A percentile compares a stretch with the other conserved stretches of the same genome.
These are phyloP conservation scores for Ensete ventricosum DNA, from an alignment of 176 grass and related monocot species.

Conservation along the genomic window DNA sequence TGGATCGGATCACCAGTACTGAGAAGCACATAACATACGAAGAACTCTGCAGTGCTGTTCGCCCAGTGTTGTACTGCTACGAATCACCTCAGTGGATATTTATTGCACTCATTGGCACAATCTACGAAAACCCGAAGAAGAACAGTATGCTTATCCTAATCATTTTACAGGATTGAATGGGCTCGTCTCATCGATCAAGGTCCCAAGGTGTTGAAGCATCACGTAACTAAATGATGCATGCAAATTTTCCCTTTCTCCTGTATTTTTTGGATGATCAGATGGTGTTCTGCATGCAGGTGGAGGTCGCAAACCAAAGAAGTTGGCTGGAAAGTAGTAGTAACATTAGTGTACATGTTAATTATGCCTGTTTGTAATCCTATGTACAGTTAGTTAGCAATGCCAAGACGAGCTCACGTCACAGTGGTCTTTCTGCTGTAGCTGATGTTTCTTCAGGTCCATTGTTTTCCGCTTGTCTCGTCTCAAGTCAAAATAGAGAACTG, in stretches of 20 bases:
- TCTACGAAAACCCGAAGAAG: conserved; percentile 56
- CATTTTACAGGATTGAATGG: conserved; percentile 61
- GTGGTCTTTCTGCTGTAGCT: too few species aligned
- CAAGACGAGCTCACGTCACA: too few species aligned
- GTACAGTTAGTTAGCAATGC: too few species aligned
- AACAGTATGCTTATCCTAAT: conserved; percentile 44
- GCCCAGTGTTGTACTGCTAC: conserved; percentile 35
- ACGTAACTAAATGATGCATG: not conserved
- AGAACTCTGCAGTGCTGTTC: conserved; percentile 59
- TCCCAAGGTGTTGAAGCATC: conserved; percentile 37
- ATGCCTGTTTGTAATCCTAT: not conserved
- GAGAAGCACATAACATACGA: conserved; percentile 59
- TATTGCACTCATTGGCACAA: conserved; percentile 55
- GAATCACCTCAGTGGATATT: not conserved
- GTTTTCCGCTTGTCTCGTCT: too few species aligned
- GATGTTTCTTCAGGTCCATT: too few species aligned
- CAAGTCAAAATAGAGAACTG: too few species aligned
- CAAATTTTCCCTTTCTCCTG: too few species aligned
- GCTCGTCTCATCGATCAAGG: conserved; percentile 65
- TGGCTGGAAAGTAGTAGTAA: not conserved
- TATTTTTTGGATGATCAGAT: too few species aligned
- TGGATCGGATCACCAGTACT: conserved; percentile 60
- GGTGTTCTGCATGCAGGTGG: not conserved
- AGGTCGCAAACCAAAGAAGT: not conserved
- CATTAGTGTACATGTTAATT: not conserved